Evolutionary conservation across 2,329 filamentous ascomycete genomes (phyloP).

Genomic region (Exophiala aquamarina): DNA sequence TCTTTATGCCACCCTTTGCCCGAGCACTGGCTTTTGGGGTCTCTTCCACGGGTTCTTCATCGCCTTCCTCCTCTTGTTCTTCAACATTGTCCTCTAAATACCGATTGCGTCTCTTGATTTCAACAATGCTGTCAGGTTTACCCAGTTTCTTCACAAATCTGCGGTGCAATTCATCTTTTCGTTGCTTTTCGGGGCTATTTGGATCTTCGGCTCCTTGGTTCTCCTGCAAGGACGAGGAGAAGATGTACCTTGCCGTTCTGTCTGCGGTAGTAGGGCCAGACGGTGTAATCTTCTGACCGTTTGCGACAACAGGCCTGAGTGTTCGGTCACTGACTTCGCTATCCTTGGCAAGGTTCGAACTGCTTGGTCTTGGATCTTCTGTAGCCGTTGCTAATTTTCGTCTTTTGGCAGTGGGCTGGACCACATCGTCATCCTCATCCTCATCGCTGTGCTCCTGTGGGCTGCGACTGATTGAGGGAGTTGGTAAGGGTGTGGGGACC

Average conservation of each 20-base stretch:
- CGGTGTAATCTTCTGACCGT: conserved; percentile 11
- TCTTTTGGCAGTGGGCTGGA: conserved; percentile 42
- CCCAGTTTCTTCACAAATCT: conserved; percentile 91
- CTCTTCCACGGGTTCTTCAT: conserved; percentile 55
- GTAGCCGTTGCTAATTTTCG: conserved; percentile 32
- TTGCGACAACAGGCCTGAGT: conserved; percentile 16
- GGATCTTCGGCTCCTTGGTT: conserved; percentile 37
- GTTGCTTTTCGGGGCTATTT: conserved; percentile 51
- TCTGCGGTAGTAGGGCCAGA: conserved; percentile 31
- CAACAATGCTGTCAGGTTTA: conserved; percentile 74
- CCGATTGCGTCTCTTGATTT: conserved; percentile 62
- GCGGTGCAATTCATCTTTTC: conserved; percentile 71
- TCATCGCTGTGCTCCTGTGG: conserved; percentile 30
- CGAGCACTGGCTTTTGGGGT: conserved; percentile 44
- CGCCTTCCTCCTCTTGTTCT: conserved; percentile 57
- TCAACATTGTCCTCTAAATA: conserved; percentile 55
- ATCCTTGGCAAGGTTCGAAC: conserved; percentile 16
- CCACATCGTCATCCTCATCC: conserved; percentile 40
- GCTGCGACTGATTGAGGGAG: too few species aligned
- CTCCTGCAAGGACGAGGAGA: conserved; percentile 49
- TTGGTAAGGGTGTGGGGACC: neutral
- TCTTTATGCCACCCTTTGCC: conserved; percentile 60
- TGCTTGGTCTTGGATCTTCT: conserved; percentile 22
- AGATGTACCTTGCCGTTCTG: conserved; percentile 60
- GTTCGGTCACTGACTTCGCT: conserved; percentile 7